Percentiles rank a stretch among this genome's conserved stretches.
These are phyloP conservation scores for Microbotryum silenes-acaulis DNA, from an alignment of 1,284 basidiomycete genomes.

Conservation along the genomic window DNA sequence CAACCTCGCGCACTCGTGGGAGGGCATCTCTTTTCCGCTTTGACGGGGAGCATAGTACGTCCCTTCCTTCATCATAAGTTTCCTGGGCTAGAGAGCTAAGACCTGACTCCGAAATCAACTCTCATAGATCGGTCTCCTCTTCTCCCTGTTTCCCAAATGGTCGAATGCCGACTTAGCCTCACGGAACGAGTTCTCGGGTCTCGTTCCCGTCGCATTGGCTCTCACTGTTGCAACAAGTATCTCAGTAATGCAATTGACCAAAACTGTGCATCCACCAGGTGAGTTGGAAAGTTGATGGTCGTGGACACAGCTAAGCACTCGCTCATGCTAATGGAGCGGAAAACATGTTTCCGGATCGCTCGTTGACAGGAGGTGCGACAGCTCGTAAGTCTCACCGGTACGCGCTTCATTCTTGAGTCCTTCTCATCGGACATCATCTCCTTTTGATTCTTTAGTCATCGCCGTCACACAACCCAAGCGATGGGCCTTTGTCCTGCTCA, in stretches of 20 bases:
- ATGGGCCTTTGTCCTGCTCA: slow-evolving; percentile 22
- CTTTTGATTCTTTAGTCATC: slow-evolving; percentile 9
- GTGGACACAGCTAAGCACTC: no score
- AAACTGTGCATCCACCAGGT: slow-evolving; percentile 27
- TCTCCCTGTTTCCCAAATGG: slow-evolving; percentile 12
- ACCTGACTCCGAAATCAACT: not conserved
- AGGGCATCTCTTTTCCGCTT: slow-evolving; percentile 18
- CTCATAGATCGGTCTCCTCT: slow-evolving; percentile 16
- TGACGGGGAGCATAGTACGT: slow-evolving; percentile 17
- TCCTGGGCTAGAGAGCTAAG: not conserved
- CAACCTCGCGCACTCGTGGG: slow-evolving; percentile 22
- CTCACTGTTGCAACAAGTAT: slow-evolving; percentile 11
- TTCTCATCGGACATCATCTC: not conserved
- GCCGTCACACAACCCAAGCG: slow-evolving; percentile 12
- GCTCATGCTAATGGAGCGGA: no score
- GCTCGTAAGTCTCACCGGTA: slow-evolving; percentile 10
- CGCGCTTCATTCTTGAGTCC: not conserved
- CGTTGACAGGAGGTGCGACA: slow-evolving; percentile 14
- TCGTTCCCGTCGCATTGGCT: slow-evolving; percentile 13
- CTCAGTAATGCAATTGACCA: slow-evolving; percentile 23
- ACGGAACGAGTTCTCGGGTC: not conserved
- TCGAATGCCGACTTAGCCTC: not conserved
- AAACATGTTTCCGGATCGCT: no score
- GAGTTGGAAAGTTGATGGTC: not conserved
- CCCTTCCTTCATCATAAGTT: not conserved